Evolutionary conservation across 2,329 filamentous ascomycete genomes (phyloP).

Genomic region (Colletotrichum tabaci): DNA sequence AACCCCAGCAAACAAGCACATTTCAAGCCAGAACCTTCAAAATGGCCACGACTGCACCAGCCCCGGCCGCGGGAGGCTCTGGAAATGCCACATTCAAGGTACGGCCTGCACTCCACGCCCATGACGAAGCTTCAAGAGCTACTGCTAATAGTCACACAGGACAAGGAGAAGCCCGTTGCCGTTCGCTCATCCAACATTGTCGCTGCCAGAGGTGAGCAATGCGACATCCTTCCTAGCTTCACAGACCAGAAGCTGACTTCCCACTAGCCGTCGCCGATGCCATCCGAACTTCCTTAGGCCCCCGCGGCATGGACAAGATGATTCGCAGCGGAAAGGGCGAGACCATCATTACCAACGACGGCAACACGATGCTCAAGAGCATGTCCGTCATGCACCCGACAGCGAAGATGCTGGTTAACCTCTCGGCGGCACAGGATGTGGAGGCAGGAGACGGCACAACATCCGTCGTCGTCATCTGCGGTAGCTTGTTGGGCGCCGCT

Average conservation of each 20-base stretch:
- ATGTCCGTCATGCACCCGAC: slow-evolving; percentile 99
- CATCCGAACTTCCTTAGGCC: slow-evolving; percentile 95
- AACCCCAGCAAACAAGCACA: slow-evolving; percentile 12
- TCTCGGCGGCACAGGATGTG: slow-evolving; percentile 97
- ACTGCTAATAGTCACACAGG: slow-evolving; percentile 62
- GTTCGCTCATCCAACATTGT: slow-evolving; percentile 97
- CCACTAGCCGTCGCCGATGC: slow-evolving; percentile 91
- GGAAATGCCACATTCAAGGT: slow-evolving; percentile 72
- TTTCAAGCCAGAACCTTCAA: slow-evolving; percentile 45
- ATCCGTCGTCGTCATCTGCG: slow-evolving; percentile 97
- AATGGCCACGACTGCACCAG: slow-evolving; percentile 63
- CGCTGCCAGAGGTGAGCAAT: slow-evolving; percentile 85
- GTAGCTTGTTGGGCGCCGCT: slow-evolving; percentile 92
- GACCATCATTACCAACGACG: slow-evolving; percentile 99
- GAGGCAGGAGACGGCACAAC: slow-evolving; percentile 99
- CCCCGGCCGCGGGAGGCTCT: slow-evolving; percentile 54
- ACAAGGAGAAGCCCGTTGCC: slow-evolving; percentile 98
- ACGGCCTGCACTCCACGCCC: slow-evolving; percentile 46
- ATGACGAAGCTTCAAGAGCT: slow-evolving; percentile 51
- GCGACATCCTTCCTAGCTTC: slow-evolving; percentile 2
- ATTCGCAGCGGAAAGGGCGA: slow-evolving; percentile 97
- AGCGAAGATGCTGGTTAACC: slow-evolving; percentile 98
- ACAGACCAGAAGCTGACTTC: slow-evolving; percentile 43
- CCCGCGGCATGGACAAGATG: slow-evolving; percentile 99
- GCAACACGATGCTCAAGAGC: slow-evolving; percentile 98